Base-by-base conservation (phyloP, 768 basidiomycete genomes). In the Auricularia heimuer region DNA sequence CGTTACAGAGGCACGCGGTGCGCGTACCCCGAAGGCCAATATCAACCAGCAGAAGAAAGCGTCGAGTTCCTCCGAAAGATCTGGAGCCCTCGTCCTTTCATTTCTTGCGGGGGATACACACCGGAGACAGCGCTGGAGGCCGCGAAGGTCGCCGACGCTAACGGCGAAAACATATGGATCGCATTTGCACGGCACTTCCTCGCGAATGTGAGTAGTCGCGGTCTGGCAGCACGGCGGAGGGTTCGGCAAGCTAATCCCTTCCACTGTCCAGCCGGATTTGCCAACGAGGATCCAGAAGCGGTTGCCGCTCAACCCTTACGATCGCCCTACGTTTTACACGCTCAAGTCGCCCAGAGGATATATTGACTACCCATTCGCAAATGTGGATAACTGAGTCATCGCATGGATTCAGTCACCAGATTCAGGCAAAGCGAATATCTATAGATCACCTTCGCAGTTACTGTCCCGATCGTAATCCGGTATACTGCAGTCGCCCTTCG, bases 101-200 rank as follows among this genome's bases (percentile, higher is more conserved):
- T 85, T 63, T 74, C 73, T 12, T 78, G 80, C 3, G 82, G 82
- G 29, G 81, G 79, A 2, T 79, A 82, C 67, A 76, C 75, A 1
- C 73, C 78, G 3, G 75, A 81, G 51, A 70, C 68, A 0, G 83
- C 81, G 0, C 63, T 81, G 2, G 67, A 71, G 29, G 68, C 67
- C 0, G 81, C 78, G 1, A 77, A 81, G 54, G 68, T 70, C n/a
- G 56, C 56, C 4, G 56, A 24, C 7, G 29, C 21, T 66, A 67
- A 68, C 10, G 66, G 71, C 14, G 67, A 70, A 12, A 71, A 74
- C 8, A 64, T 78, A 11, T 29, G 11, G 21, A 66, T 79, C 64
- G 76, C 77, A 0, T 79, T 75, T 33, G 80, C 76, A 3, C 70
- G 80, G 33, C 64, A 66, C 16, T 80, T 75, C 62, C 74, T 79